Evolutionary conservation across 2,329 filamentous ascomycete genomes (phyloP), one percentile per base, ranked within the genome.

Genomic region (Ascochyta lentis): DNA sequence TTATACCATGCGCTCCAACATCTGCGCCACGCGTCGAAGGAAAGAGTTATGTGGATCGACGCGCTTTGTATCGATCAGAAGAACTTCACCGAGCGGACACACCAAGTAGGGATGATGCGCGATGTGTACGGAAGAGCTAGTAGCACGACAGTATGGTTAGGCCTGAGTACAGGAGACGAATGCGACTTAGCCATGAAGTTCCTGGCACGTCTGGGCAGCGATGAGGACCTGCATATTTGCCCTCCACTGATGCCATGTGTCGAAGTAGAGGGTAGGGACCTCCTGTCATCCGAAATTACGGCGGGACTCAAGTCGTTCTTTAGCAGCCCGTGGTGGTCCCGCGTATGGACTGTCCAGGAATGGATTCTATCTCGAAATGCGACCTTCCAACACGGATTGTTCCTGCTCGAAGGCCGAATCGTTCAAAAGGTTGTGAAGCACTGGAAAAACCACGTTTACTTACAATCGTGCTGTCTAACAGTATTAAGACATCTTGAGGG

Each of bases 321-420:
- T 13, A 8, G 19, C 5, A 9, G 16, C 16, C 4, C 27, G 1
- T 48, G 45, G 45, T 48, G 45, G 45, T 39, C 45, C 16, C 46
- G 46, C 16, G 19, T 48, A 4, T 48, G 45, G 45, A 48, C 45
- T 4, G 4, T 48, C 15, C 46, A 49, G 22, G 46, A 49, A 26
- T 49, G 26, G 16, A 1, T 49, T 10, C 13, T 41, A n/a, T 40
- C 46, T 6, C 16, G 12, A 26, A 16, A 35, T 6, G 8, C 10
- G 15, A 15, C 26, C 9, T 41, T 49, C 13, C 46, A 41, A 22
- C 15, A 13, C 6, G 46, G 27, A 13, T 7, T 2, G 1, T 15
- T 10, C 8, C 15, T 19, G 6, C 16, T 49, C 19, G 26, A 35
- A 19, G 15, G 19, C 13, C 13, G 4, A 24, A 15, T 19, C 3